These are phyloP conservation scores for Avena sativa DNA, from an alignment of 176 grass and related monocot genomes.

Conservation along the genomic window DNA sequence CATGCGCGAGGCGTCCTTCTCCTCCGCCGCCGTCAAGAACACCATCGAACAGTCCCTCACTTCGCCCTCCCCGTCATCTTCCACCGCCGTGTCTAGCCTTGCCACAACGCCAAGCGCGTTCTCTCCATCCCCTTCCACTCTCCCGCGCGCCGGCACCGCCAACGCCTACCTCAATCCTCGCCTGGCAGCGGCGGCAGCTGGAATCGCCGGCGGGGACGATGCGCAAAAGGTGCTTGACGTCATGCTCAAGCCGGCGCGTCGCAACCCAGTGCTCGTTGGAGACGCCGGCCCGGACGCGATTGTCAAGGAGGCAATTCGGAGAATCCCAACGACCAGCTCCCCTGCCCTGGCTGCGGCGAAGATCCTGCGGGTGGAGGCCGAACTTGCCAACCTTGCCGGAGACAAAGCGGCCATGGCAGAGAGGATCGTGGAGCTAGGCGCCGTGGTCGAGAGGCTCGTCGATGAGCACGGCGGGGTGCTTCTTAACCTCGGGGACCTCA, in stretches of 20 bases:
- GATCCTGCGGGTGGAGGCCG: conserved; percentile 57
- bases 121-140: conserved; percentile 39
- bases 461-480: conserved; percentile 52
- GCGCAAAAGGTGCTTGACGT: conserved; percentile 77
- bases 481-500: conserved; percentile 83
- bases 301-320: conserved; percentile 58
- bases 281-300: conserved; percentile 64
- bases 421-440: conserved; percentile 52
- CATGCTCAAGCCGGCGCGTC: conserved; percentile 70
- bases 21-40: conserved; percentile 73
- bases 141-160: conserved; percentile 18
- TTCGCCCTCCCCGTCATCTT: conserved; percentile 49
- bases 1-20: conserved; percentile 95
- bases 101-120: conserved; percentile 16
- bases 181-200: conserved; percentile 6
- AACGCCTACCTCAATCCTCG: conserved; percentile 57
- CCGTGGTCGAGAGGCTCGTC: conserved; percentile 53
- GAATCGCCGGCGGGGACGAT: conserved; percentile 46
- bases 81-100: conserved; percentile 16
- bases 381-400: conserved; percentile 48
- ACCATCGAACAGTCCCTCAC: conserved; percentile 73
- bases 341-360: conserved; percentile 47
- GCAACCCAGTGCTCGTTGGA: conserved; percentile 83
- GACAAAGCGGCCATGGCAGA: conserved; percentile 46
- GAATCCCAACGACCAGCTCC: conserved; percentile 47